Evolutionary conservation across 2,329 filamentous ascomycete species (phyloP), one percentile per base, ranked within the genome.

Genomic region (Colletotrichum coccodes): DNA sequence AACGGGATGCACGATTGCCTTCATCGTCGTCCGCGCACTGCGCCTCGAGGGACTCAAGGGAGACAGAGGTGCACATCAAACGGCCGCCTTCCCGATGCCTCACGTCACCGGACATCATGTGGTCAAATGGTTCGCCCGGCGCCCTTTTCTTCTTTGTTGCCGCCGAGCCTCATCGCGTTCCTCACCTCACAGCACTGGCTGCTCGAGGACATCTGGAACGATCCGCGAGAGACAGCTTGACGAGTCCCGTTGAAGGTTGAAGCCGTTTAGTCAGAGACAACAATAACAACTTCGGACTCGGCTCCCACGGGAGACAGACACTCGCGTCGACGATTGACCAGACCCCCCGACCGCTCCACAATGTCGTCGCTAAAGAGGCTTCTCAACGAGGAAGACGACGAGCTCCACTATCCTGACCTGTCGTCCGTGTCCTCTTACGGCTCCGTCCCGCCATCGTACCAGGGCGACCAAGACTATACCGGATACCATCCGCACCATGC

Each of bases 341-440:
- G 44, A 28, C 6, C 42, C 50, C 23, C 44, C 42, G n/a, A 36
- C 36, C 0, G 21, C 44, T 0, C 47, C 38, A 53, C n/a, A 21
- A 71, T 71, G 69, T 61, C 68, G 16, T 59, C 58, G 7, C 61
- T 71, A 5, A 71, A 71, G 46, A 68, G 69, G 26, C 65, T 71
- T 3, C 60, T 71, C 26, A 71, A 71, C 21, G 60, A 69, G 28
- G 69, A 61, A 12, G 69, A 71, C 1, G 57, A 64, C 16, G 65
- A 69, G n/a, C 14, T 26, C 6, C 53, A 49, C 34, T 70, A 70
- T 46, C 46, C 64, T 3, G 58, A 62, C 34, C 58, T 65, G 14
- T 60, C 59, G 21, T 62, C 60, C 38, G 53, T 56, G 4, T 69
- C 66, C 14, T 57, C 54, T 6, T 64, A 66, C 11, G 66, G 66